Conservation (phyloP, 768 basidiomycete genomes). For the Boletellus sp. region DNA sequence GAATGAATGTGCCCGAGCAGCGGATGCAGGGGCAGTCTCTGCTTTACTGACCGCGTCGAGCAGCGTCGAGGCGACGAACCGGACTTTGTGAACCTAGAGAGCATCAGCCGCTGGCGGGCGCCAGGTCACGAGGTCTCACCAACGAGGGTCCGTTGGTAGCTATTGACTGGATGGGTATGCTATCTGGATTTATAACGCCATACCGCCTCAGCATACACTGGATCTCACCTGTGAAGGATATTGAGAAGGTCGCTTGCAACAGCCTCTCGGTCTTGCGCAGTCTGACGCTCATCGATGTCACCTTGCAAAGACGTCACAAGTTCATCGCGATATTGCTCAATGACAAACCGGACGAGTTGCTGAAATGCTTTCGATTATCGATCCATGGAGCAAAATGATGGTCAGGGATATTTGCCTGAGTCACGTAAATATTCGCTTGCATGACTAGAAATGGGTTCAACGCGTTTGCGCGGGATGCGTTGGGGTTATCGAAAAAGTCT, state of each 20-base stretch:
- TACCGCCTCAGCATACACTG: background rate
- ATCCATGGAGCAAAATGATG: background rate
- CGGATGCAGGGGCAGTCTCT: constrained; percentile 74
- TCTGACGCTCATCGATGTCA: constrained; percentile 56
- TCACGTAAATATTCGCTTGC: constrained; percentile 91
- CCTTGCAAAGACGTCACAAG: constrained; percentile 67
- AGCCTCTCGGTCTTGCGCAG: constrained; percentile 73
- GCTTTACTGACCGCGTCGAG: constrained; percentile 81
- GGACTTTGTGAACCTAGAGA: constrained; percentile 80
- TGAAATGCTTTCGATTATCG: constrained; percentile 26
- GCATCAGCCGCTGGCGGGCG: background rate
- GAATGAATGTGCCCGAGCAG: constrained; percentile 82
- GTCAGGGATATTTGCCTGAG: constrained; percentile 56
- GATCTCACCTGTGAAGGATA: constrained; percentile 69
- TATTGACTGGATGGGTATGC: constrained; percentile 91
- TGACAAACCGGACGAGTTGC: constrained; percentile 93
- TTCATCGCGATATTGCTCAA: constrained; percentile 90
- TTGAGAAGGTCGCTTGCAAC: constrained; percentile 85
- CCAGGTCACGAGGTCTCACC: constrained; percentile 34
- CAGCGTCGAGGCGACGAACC: constrained; percentile 88
- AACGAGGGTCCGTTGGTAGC: constrained; percentile 84
- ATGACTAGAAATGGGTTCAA: constrained; percentile 88
- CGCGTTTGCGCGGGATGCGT: constrained; percentile 79
- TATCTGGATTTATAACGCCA: constrained; percentile 27
- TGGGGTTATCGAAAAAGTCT: constrained; percentile 89